Evolutionary conservation across 768 basidiomycete genomes (phyloP), one percentile per base, ranked within the genome.

Genomic region (Botryobasidium botryosum): DNA sequence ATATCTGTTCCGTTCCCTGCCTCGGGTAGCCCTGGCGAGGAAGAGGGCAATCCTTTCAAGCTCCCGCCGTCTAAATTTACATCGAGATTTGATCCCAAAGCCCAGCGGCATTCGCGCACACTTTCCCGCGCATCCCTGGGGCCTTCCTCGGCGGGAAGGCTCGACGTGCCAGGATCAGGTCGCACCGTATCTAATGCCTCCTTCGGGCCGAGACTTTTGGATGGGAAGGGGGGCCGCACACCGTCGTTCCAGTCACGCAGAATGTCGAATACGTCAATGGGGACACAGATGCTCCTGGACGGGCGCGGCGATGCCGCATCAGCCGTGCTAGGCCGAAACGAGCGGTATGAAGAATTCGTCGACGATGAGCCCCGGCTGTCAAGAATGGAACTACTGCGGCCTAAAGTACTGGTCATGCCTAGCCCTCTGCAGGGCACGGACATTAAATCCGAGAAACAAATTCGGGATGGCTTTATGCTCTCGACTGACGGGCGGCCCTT

Each of bases 321-420:
- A 24, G n/a, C n/a, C 46, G 39, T 40, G 27, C 43, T 52, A 50
- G 17, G 54, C 66, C 25, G 61, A 57, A 66, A 66, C 39, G 64
- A 61, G 27, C 60, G 26, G 41, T n/a, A n/a, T n/a, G n/a, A n/a
- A n/a, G n/a, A n/a, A n/a, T n/a, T n/a, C n/a, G n/a, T n/a, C n/a
- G n/a, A n/a, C n/a, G n/a, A 40, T n/a, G 31, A 32, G 53, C 42
- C 64, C 59, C 12, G 48, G 38, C 29, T 60, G 55, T 36, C 55
- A 56, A 52, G 80, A 10, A 52, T 79, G 46, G 83, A 88, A 26
- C 65, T 92, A 35, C 67, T 92, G 52, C 71, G 88, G 18, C 90
- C 90, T 1, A 88, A 88, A 59, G 70, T 88, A n/a, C 75, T 94
- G 36, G 75, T 94, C 50, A 92, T 94, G 90, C 90, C 90, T 7